A percentile compares a stretch with the other conserved stretches of the same genome.
Evolutionary conservation across 768 basidiomycete genomes (phyloP).

Genomic region (Hypsizygus marmoreus): DNA sequence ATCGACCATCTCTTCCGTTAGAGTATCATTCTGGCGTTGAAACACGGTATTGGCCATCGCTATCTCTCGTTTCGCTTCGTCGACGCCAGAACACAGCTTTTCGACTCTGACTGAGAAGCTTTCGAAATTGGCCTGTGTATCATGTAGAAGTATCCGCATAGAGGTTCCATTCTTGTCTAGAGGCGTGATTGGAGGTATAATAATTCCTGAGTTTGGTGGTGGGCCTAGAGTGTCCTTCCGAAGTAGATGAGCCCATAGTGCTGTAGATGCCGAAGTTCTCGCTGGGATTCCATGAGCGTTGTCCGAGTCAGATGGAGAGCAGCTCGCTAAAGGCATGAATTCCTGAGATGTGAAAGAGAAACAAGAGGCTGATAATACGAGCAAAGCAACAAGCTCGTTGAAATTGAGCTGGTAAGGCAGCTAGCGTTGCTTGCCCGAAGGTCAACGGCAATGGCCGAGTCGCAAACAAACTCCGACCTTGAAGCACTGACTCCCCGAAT

Average conservation of each 20-base stretch:
- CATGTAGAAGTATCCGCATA: constrained; percentile 71
- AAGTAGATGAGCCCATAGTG: constrained; percentile 62
- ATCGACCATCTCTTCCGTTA: constrained; percentile 56
- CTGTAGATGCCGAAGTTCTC: constrained; percentile 33
- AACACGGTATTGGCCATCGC: constrained; percentile 56
- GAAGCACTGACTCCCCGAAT: too few relatives aligned
- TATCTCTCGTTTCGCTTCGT: constrained; percentile 56
- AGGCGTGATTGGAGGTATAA: constrained; percentile 43
- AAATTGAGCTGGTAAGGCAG: too few relatives aligned
- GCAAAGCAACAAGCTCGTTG: too few relatives aligned
- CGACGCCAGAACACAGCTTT: constrained; percentile 49
- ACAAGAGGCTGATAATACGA: too few relatives aligned
- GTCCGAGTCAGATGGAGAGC: too few relatives aligned
- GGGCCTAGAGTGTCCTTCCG: constrained; percentile 39
- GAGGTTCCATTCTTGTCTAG: constrained; percentile 69
- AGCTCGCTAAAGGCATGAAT: too few relatives aligned
- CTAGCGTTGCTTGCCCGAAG: too few relatives aligned
- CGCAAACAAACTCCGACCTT: too few relatives aligned
- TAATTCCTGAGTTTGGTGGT: constrained; percentile 17
- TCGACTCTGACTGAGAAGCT: constrained; percentile 61
- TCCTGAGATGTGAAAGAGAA: too few relatives aligned
- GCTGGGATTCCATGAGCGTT: constrained; percentile 26
- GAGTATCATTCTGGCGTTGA: constrained; percentile 57
- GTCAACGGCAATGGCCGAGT: too few relatives aligned
- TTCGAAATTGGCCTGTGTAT: constrained; percentile 73